Evolutionary conservation across 2,329 filamentous ascomycete genomes (phyloP).

Genomic region (Coniochaeta sp.): DNA sequence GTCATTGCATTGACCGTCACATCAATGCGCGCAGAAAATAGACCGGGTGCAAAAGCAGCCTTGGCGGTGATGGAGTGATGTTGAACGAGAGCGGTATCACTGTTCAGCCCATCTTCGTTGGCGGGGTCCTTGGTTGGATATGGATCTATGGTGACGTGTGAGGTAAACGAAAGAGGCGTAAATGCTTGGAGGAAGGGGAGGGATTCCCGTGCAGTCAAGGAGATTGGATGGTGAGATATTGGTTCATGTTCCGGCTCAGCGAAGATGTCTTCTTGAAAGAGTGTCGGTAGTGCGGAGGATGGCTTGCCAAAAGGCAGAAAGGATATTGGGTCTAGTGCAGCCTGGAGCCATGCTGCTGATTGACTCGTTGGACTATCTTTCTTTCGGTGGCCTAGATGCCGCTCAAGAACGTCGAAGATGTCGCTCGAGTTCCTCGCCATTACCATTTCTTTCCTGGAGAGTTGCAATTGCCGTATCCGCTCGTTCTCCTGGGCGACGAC

Average conservation of each 20-base stretch:
- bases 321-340: constrained; percentile 41
- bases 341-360: constrained; percentile 31
- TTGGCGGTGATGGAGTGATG: constrained; percentile 48
- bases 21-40: constrained; percentile 51
- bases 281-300: constrained; percentile 15
- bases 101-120: neutral
- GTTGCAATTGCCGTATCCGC: constrained; percentile 36
- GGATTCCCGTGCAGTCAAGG: constrained; percentile 55
- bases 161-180: constrained; percentile 56
- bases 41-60: constrained; percentile 35
- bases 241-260: constrained; percentile 30
- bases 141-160: constrained; percentile 40
- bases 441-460: constrained; percentile 17
- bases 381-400: constrained; percentile 31
- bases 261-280: constrained; percentile 15
- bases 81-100: constrained; percentile 31
- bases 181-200: constrained; percentile 65
- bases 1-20: constrained; percentile 50
- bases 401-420: constrained; percentile 32
- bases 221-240: constrained; percentile 57
- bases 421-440: constrained; percentile 21
- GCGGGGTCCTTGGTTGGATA: constrained; percentile 12
- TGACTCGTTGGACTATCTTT: constrained; percentile 2
- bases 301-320: constrained; percentile 43
- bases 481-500: constrained; percentile 51